Conservation (phyloP, 169 alveolate genomes). For the Cyclospora cayetanensis region DNA sequence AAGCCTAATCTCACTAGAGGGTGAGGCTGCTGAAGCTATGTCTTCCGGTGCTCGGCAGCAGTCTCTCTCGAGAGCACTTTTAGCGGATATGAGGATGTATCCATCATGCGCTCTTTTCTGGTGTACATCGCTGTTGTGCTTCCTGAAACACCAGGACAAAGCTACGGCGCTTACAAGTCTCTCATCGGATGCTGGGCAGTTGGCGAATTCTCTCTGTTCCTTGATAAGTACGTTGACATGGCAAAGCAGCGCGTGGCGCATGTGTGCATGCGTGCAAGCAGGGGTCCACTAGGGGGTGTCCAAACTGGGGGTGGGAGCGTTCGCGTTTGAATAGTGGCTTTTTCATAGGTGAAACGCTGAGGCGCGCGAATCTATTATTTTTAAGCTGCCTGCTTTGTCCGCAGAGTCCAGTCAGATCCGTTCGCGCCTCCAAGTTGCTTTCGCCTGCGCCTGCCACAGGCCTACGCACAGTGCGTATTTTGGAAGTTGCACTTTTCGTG, state of each 20-base stretch:
- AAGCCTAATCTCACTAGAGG: too few species aligned
- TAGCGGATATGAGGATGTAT: too few species aligned
- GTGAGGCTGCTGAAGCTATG: too few species aligned
- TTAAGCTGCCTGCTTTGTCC: background rate
- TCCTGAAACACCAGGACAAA: conserved; percentile 72
- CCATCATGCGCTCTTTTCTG: background rate
- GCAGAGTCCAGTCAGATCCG: conserved; percentile 83
- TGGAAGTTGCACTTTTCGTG: too few species aligned
- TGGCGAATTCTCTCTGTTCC: conserved; percentile 45
- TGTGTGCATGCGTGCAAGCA: too few species aligned
- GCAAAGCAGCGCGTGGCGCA: background rate
- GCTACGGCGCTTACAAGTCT: conserved; percentile 76
- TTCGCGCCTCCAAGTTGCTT: conserved; percentile 82
- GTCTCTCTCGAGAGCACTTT: too few species aligned
- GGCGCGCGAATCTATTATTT: background rate
- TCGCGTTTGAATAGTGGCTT: background rate
- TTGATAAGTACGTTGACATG: conserved; percentile 56
- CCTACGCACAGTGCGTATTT: conserved; percentile 68
- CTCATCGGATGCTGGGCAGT: conserved; percentile 77
- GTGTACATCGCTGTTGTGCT: background rate
- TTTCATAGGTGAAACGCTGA: background rate
- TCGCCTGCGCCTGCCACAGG: conserved; percentile 76
- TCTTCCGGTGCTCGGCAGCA: too few species aligned
- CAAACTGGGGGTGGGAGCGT: background rate
- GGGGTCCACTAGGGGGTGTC: background rate